Evolutionary conservation across 2,329 filamentous ascomycete species (phyloP), one percentile per base, ranked within the genome.

Genomic region (Microdochium trichocladiopsis): DNA sequence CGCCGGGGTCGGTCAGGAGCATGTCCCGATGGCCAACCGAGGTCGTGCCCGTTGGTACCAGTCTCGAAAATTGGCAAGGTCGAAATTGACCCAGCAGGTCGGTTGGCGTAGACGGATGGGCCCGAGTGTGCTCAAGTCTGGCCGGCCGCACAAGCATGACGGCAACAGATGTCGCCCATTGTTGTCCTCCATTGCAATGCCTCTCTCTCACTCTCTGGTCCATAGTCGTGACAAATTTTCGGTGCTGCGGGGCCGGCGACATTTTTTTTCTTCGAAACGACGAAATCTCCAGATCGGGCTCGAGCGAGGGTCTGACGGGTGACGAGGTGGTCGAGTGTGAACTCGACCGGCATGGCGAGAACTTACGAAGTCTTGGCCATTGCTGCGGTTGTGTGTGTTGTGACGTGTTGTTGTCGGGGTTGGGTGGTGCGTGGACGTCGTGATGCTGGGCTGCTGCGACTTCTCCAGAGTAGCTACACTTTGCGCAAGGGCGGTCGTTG

Each of bases 321-420:
- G 41, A 22, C 18, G 12, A 22, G 41, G 33, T 16, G 14, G 18
- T 16, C n/a, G 12, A 21, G 18, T 11, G 9, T 8, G 14, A 10
- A 11, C 6, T 25, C 16, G 47, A 25, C 14, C 23, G 16, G 25
- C 12, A 25, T 6, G 18, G 47, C 52, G 9, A 45, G 24, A 21
- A 61, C 60, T 64, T 62, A 63, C 61, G 62, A 63, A 47, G 62
- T 45, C 53, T 63, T 63, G 54, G 61, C 61, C 62, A 65, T 63
- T 63, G 54, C 57, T 58, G 57, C 41, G 55, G 52, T 56, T 54
- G 56, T 56, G 22, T 57, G 54, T 21, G 50, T n/a, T 25, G 47
- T 48, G 25, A 45, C 41, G 41, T 16, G 3, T 45, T 45, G 41
- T 50, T 25, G 28, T 24, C 22, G 25, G 28, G 24, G 50, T 37